phyloP scores from a whole-genome alignment of 2,329 filamentous ascomycete genomes.

The Cryphonectria carpinicola region DNA sequence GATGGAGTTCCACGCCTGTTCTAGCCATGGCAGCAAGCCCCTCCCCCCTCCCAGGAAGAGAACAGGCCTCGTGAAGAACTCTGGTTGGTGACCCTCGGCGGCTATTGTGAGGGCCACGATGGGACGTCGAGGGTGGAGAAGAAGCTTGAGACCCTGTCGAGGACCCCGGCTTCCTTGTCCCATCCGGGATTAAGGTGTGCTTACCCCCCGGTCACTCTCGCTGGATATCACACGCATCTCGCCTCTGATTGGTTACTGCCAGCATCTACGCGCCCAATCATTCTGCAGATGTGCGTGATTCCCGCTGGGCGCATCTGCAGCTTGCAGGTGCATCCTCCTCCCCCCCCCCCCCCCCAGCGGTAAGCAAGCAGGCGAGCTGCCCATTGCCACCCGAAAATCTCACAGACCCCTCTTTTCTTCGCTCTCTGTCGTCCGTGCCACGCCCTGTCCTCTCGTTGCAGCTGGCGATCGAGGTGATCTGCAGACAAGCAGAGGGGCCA shows the following conservation, averaged over 20 bases:
- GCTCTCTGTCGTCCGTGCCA: neutral
- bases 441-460: no score
- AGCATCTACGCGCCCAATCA: constrained; percentile 23
- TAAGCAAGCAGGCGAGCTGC: constrained; percentile 5
- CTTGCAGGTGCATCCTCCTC: constrained; percentile 20
- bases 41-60: neutral
- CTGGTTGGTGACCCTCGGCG: constrained; percentile 26
- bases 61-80: neutral
- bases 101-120: constrained; percentile 21
- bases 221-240: constrained; percentile 2
- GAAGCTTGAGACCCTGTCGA: constrained; percentile 14
- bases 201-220: constrained; percentile 12
- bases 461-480: neutral
- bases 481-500: no score
- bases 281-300: constrained; percentile 20
- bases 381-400: constrained; percentile 3
- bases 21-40: neutral
- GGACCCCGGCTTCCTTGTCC: constrained; percentile 8
- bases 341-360: constrained; percentile 13
- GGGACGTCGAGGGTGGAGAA: constrained; percentile 15
- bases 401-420: neutral
- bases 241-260: constrained; percentile 11
- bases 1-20: constrained; percentile 5
- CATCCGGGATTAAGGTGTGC: constrained; percentile 16
- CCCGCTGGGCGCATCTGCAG: constrained; percentile 21